phyloP scores from a whole-genome alignment of 2,329 filamentous ascomycete species.

The Fonsecaea monophora region DNA sequence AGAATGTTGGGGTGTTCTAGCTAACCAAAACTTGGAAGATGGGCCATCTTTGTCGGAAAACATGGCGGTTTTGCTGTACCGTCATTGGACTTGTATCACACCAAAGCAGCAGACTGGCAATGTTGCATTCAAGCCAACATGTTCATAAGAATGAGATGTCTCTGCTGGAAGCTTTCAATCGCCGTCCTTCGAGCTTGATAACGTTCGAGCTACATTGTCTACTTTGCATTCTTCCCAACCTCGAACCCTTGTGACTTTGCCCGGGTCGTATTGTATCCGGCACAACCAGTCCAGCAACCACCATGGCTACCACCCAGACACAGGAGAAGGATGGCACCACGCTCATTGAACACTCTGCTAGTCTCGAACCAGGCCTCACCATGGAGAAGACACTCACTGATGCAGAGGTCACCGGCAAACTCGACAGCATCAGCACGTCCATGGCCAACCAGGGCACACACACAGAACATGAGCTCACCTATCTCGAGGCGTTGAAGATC shows the following conservation, averaged over 20 bases:
- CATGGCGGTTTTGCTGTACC: neutral
- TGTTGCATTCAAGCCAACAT: neutral
- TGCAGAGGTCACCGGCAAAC: conserved; percentile 9
- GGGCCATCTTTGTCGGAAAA: neutral
- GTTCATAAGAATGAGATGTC: neutral
- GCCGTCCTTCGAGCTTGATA: neutral
- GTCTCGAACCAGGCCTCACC: conserved; percentile 43
- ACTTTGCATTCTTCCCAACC: neutral
- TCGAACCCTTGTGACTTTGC: neutral
- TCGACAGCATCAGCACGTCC: neutral
- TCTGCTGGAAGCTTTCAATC: neutral
- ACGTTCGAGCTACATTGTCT: neutral
- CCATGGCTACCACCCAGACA: neutral
- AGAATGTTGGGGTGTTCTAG: neutral
- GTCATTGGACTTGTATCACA: neutral
- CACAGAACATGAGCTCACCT: conserved; percentile 13
- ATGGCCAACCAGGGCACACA: conserved; percentile 4
- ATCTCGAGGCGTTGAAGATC: conserved; percentile 5
- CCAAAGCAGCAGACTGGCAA: neutral
- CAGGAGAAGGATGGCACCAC: conserved; percentile 5
- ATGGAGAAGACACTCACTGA: conserved; percentile 5
- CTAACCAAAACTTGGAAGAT: conserved; percentile 1
- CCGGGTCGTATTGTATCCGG: neutral
- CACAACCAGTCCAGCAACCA: neutral
- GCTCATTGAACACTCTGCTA: conserved; percentile 1